These are phyloP conservation scores for Eucalyptus erythrocorys DNA, from an alignment of 345 rosid genomes.

Conservation along the genomic window DNA sequence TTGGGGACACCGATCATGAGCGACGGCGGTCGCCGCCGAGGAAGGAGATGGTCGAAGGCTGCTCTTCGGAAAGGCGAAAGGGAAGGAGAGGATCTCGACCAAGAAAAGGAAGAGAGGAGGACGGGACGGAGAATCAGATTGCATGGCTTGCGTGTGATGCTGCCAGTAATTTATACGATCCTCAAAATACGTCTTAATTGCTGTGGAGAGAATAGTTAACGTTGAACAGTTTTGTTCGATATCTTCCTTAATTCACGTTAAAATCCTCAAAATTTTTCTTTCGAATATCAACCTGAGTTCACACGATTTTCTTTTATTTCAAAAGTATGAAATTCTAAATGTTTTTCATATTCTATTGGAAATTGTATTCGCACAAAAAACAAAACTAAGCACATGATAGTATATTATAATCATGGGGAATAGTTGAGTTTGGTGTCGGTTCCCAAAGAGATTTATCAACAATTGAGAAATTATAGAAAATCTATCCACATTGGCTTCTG, in stretches of 20 bases:
- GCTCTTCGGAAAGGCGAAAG: background rate
- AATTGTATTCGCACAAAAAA: background rate
- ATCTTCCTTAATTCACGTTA: background rate
- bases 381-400: background rate
- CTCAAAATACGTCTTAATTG: background rate
- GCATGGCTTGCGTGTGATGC: background rate
- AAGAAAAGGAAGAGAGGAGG: background rate
- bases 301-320: background rate
- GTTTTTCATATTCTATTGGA: background rate
- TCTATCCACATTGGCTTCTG: background rate
- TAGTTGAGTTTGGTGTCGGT: background rate
- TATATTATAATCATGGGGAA: background rate
- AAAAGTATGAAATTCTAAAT: background rate
- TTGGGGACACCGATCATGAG: background rate
- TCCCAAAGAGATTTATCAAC: background rate
- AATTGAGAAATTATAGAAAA: background rate
- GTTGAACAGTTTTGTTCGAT: background rate
- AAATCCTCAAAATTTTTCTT: background rate
- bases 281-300: background rate
- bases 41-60: background rate
- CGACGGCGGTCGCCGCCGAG: background rate
- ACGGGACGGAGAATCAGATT: background rate
- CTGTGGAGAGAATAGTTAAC: no score
- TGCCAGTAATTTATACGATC: background rate
- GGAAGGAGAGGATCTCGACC: background rate